These are phyloP conservation scores for Aechmea fasciata DNA, from an alignment of 176 grass and related monocot species.

Conservation along the genomic window DNA sequence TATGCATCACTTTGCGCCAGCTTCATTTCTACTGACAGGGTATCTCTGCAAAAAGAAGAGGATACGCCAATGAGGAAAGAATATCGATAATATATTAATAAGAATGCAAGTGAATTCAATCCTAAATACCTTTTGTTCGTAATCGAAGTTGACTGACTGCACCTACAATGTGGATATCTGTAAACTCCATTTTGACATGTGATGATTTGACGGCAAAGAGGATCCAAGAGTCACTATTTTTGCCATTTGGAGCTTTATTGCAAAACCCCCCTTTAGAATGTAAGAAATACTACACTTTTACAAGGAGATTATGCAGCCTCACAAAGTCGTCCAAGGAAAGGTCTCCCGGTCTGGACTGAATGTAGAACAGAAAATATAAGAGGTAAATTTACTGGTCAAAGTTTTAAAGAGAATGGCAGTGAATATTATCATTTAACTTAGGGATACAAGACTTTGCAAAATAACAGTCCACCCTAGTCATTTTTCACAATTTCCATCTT, in stretches of 20 bases:
- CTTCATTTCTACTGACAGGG: background rate
- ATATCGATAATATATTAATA: background rate
- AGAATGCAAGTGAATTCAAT: background rate
- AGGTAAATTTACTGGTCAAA: no score
- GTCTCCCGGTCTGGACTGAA: constrained; percentile 82
- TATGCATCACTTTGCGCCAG: background rate
- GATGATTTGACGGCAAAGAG: background rate
- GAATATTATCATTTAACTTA: no score
- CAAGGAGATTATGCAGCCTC: constrained; percentile 63
- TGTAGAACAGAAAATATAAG: background rate
- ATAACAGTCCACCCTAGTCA: no score
- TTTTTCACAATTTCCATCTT: no score
- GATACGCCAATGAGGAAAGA: background rate
- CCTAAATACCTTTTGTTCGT: background rate
- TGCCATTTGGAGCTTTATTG: background rate
- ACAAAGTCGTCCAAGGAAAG: constrained; percentile 78
- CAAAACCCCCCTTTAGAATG: background rate
- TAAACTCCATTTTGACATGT: background rate
- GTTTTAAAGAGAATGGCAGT: no score
- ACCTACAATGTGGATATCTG: background rate
- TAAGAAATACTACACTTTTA: constrained; percentile 28
- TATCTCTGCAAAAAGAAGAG: background rate
- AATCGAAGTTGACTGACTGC: background rate
- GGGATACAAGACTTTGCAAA: no score
- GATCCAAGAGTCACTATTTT: background rate